A percentile compares a stretch with the other conserved stretches of the same genome.
phyloP scores from a whole-genome alignment of 2,329 filamentous ascomycete genomes.

The Meredithiella fracta region DNA sequence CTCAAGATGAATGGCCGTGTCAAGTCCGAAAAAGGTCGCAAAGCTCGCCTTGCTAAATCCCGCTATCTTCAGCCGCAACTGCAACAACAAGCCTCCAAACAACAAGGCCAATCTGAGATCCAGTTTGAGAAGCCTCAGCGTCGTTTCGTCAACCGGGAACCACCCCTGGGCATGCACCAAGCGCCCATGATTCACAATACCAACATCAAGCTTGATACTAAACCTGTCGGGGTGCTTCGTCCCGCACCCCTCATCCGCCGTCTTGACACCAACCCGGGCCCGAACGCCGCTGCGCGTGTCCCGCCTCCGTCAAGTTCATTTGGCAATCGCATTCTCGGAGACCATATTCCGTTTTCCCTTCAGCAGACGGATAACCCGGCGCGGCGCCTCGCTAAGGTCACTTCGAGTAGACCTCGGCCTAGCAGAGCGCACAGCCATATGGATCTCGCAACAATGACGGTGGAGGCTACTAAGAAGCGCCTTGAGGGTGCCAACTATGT shows the following conservation, averaged over 20 bases:
- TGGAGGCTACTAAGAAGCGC: constrained; percentile 7
- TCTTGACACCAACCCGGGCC: too few species aligned
- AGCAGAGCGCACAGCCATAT: constrained; percentile 9
- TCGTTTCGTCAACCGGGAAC: not conserved
- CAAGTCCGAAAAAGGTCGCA: not conserved
- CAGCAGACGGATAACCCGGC: not conserved
- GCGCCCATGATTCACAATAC: not conserved
- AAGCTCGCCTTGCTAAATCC: not conserved
- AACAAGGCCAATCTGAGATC: not conserved
- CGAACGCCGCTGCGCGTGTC: too few species aligned
- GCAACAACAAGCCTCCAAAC: not conserved
- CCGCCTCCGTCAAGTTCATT: not conserved
- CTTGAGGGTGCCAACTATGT: constrained; percentile 1
- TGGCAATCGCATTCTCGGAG: not conserved
- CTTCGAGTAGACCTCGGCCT: constrained; percentile 4
- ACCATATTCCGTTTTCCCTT: constrained; percentile 1
- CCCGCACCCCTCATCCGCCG: too few species aligned
- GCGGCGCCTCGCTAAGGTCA: constrained; percentile 1
- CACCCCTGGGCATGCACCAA: not conserved
- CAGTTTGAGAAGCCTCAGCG: not conserved
- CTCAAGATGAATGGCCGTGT: not conserved
- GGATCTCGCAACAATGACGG: constrained; percentile 9
- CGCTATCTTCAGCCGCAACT: not conserved
- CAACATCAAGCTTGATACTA: too few species aligned
- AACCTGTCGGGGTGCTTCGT: too few species aligned